These are phyloP conservation scores for Hymenoscyphus occultus DNA, from an alignment of 2,329 filamentous ascomycete species.

Conservation along the genomic window DNA sequence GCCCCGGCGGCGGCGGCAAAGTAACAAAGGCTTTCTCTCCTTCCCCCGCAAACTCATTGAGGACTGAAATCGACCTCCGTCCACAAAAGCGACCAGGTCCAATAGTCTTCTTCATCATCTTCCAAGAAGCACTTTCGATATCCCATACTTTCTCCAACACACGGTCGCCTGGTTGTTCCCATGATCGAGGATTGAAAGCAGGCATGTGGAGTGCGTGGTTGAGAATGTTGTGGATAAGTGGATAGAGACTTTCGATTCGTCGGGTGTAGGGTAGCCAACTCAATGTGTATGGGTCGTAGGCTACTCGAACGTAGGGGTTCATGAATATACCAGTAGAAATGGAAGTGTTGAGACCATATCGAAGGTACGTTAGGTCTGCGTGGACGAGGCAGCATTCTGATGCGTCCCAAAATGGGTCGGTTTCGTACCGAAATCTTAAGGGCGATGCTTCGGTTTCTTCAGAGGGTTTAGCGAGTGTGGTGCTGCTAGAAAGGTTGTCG, in stretches of 20 bases:
- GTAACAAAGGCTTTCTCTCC: neutral
- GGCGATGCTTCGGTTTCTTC: constrained; percentile 35
- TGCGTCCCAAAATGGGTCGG: constrained; percentile 56
- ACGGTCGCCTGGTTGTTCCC: neutral
- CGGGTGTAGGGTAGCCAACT: neutral
- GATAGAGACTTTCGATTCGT: neutral
- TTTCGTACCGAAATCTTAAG: constrained; percentile 53
- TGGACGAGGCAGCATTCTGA: constrained; percentile 60
- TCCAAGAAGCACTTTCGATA: neutral
- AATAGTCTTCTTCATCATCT: neutral
- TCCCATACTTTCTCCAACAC: neutral
- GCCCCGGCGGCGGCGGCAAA: neutral
- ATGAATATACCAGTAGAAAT: constrained; percentile 58
- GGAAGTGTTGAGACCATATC: constrained; percentile 19
- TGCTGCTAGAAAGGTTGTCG: neutral
- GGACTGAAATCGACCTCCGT: neutral
- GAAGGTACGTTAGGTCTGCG: constrained; percentile 39
- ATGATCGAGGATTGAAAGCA: neutral
- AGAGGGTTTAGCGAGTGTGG: neutral
- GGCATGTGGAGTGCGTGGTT: neutral
- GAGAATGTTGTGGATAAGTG: neutral
- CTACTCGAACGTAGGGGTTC: constrained; percentile 70
- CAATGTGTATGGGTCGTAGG: constrained; percentile 45
- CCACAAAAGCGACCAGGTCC: neutral
- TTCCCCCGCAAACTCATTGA: neutral